Percentiles rank a stretch among this genome's conserved stretches.
These are phyloP conservation scores for Xylaria multiplex DNA, from an alignment of 2,329 filamentous ascomycete genomes.

Conservation along the genomic window DNA sequence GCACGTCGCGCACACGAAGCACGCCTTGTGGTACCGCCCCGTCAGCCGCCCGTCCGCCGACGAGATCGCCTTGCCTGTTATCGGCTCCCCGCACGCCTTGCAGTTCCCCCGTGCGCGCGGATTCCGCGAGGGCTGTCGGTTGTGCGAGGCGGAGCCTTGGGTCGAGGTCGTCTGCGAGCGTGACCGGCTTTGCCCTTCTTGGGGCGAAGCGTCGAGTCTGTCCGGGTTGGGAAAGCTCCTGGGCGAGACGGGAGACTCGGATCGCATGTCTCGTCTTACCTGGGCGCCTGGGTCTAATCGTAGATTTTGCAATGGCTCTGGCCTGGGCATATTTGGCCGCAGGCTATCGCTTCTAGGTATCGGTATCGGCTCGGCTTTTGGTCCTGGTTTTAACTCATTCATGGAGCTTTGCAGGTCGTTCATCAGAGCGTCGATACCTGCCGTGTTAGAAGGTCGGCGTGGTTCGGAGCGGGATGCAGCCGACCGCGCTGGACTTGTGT, in stretches of 20 bases:
- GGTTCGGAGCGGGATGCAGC: constrained; percentile 48
- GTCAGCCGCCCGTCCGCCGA: constrained; percentile 92
- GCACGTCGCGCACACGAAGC: constrained; percentile 92
- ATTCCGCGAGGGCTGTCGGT: constrained; percentile 52
- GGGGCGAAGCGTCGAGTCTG: constrained; percentile 39
- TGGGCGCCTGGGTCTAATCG: constrained; percentile 50
- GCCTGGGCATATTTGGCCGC: constrained; percentile 23
- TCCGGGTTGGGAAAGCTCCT: constrained; percentile 25
- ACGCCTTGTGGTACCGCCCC: constrained; percentile 93
- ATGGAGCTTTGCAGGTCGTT: constrained; percentile 66
- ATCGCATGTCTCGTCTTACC: constrained; percentile 31
- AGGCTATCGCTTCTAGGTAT: constrained; percentile 27
- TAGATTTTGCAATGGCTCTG: constrained; percentile 36
- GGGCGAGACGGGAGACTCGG: constrained; percentile 42
- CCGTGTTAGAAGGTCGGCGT: constrained; percentile 54
- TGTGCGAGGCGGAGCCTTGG: constrained; percentile 49
- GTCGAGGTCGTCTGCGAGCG: constrained; percentile 37
- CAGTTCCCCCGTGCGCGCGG: constrained; percentile 75
- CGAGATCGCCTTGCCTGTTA: constrained; percentile 91
- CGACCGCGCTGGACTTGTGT: constrained; percentile 65
- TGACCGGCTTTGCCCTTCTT: constrained; percentile 40
- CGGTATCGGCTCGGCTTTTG: constrained; percentile 41
- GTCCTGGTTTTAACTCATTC: constrained; percentile 51
- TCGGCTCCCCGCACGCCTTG: constrained; percentile 80
- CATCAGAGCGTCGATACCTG: constrained; percentile 60